phyloP scores from a whole-genome alignment of 768 basidiomycete species.

The Amanita molliuscula region DNA sequence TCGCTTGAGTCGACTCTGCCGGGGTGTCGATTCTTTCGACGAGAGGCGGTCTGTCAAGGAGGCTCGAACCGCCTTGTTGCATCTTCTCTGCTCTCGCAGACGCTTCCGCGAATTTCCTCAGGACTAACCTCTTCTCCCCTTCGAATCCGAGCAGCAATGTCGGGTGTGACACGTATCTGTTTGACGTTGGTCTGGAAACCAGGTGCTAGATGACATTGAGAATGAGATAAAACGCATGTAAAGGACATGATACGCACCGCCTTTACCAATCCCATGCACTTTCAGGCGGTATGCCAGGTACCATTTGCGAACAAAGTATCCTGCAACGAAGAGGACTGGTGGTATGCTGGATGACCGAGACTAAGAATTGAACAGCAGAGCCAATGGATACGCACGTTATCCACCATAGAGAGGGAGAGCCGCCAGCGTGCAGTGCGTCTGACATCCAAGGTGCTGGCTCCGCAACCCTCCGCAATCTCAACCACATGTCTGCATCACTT shows the following conservation, averaged over 20 bases:
- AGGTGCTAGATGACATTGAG: constrained; percentile 23
- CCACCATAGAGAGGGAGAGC: background rate
- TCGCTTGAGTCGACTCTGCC: background rate
- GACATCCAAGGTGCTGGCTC: too few species aligned
- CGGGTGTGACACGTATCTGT: constrained; percentile 40
- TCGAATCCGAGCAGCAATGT: constrained; percentile 41
- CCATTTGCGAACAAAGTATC: constrained; percentile 38
- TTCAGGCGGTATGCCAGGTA: constrained; percentile 34
- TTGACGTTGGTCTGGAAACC: constrained; percentile 48
- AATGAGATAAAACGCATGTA: background rate
- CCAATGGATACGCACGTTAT: background rate
- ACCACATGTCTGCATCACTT: constrained; percentile 10
- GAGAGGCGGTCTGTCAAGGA: background rate
- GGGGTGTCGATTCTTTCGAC: constrained; percentile 8
- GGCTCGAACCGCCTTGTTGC: constrained; percentile 13
- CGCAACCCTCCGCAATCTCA: too few species aligned
- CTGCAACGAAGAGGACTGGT: constrained; percentile 31
- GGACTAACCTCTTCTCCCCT: constrained; percentile 43
- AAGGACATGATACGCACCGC: constrained; percentile 21
- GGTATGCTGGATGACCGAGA: constrained; percentile 10
- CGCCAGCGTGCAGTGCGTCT: too few species aligned
- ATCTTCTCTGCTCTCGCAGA: constrained; percentile 29
- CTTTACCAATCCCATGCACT: constrained; percentile 46
- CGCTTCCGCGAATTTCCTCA: constrained; percentile 40
- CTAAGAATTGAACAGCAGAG: background rate